A percentile compares a stretch with the other conserved stretches of the same genome.
Conservation (phyloP, 2,329 filamentous ascomycete genomes). For the Trichoderma brevicompactum region DNA sequence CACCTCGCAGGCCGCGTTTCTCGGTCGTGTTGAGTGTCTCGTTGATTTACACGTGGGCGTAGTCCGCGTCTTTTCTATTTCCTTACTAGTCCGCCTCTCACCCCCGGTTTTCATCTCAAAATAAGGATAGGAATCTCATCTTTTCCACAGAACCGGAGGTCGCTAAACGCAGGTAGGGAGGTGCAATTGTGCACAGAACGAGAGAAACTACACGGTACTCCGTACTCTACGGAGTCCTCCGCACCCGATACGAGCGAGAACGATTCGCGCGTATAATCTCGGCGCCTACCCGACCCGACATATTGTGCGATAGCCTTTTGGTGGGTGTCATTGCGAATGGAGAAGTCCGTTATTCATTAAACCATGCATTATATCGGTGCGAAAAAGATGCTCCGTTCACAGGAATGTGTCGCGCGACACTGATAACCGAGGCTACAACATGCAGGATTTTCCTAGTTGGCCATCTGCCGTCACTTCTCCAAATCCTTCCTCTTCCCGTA, state of each 20-base stretch:
- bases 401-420: neutral
- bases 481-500: neutral
- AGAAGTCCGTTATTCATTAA: neutral
- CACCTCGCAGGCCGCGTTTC: neutral
- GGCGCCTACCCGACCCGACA: neutral
- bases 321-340: constrained; percentile 5
- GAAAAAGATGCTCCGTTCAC: neutral
- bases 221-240: neutral
- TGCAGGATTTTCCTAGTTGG: neutral
- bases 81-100: constrained; percentile 1
- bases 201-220: neutral
- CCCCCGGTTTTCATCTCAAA: constrained; percentile 2
- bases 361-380: neutral
- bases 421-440: neutral
- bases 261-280: neutral
- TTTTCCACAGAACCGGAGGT: neutral
- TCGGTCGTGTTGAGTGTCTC: neutral
- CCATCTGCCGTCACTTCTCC: neutral
- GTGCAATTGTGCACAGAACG: neutral
- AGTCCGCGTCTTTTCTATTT: constrained; percentile 1
- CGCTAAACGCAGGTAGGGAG: neutral
- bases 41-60: constrained; percentile 16
- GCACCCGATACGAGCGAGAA: neutral
- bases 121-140: neutral
- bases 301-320: neutral